Base-by-base conservation (phyloP, 1,139 yeast species). In the Yamadazyma epiphylla region DNA sequence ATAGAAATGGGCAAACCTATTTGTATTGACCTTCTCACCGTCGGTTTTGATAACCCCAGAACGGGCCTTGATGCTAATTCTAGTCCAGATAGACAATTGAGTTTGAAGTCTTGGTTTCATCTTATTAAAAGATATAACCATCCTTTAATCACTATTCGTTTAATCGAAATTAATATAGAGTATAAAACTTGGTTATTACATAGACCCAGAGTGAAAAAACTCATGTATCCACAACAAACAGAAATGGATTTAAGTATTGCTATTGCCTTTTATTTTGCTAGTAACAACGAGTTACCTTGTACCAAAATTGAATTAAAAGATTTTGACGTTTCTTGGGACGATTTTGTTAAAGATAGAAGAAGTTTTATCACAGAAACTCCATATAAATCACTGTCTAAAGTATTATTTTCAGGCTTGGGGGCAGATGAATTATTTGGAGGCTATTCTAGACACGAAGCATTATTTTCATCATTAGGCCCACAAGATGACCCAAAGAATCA, bases 371-470 rank as follows among this genome's bases (percentile, higher is more conserved):
- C 15, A 1, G 13, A 19, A 3, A 27, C 20, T 2, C 31, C 27
- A 1, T 79, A 75, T 43, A 43, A 49, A 4, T 74, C 89, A 11
- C 51, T 56, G 6, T 74, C 87, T 8, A 76, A 78, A 41, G 95
- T 89, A 0, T 57, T 89, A 8, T 64, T 94, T 25, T 85, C 95
- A 36, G 98, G 99, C 0, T 65, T 91, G n/a, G 99, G 99, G 1
- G 98, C 98, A 0, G 99, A 91, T 57, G 98, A 91, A 55, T 60
- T 75, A 17, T 88, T 84, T 62, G 99, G 95, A 0, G 99, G 99
- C 0, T 91, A 91, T 53, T 84, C 87, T 2, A 58, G 94, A 22
- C 94, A 85, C 48, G 79, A 77, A 33, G 59, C 76, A 20, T 51
- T 74, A 2, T 74, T 74, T 43, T 57, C 67, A 8, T 42, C 46